Base-by-base conservation (phyloP, 306 rosid species). In the Acacia crassicarpa region DNA sequence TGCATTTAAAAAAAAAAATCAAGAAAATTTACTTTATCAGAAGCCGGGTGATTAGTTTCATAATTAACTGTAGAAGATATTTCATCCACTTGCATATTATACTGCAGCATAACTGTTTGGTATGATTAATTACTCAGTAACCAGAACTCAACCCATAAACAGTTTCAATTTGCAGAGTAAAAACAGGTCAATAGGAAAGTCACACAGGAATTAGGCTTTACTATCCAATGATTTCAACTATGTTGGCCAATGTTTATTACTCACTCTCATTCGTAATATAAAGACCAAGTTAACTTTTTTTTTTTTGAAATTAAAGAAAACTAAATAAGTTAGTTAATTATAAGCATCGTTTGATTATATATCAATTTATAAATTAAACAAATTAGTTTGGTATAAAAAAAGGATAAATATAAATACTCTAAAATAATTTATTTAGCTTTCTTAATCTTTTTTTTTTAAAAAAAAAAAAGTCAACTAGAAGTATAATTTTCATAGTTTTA, bases 191-290 rank as follows among this genome's bases (percentile, higher is more conserved):
- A 32, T 33, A 35, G 8, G 51, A 40, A 54, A 62, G 83, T 88
- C 83, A 56, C 84, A 86, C 81, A 83, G 77, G 51, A 72, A 80
- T 54, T 53, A 68, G 63, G 77, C 48, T 76, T 62, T 6, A 38
- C 41, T 38, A 38, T 38, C 41, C 41, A 6, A 6, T 23, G 80
- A 69, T 23, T 71, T 73, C n/a, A 79, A 65, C 68, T 56, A 75
- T 30, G 54, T 70, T 9, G 48, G 33, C 9, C 25, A 19, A 27
- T 68, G 43, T 7, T 35, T 25, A 58, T 63, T 23, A 38, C 8
- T 38, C 41, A 0, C 8, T 38, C 8, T 1, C 0, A 1, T 0
- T 27, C 41, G 6, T 6, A 38, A 38, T 38, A 38, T 38, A 38
- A 38, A 38, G 41, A 38, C 1, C 8, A 5, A 38, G 6, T 38